A percentile compares a stretch with the other conserved stretches of the same genome.
Conservation (phyloP, 1,139 yeast genomes). For the Taphrina deformans region DNA sequence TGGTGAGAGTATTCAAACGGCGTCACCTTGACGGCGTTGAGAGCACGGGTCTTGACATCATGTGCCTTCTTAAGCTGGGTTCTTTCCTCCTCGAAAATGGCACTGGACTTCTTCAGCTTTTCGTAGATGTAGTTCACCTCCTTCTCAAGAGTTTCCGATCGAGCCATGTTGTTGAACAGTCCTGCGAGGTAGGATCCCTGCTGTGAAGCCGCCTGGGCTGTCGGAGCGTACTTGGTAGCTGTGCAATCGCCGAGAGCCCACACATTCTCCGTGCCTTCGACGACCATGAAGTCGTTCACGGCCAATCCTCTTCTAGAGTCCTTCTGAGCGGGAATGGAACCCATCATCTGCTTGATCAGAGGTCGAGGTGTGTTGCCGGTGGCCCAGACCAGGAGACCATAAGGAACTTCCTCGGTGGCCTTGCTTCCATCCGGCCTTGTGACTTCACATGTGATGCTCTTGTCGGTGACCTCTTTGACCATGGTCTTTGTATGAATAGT, state of each 20-base stretch:
- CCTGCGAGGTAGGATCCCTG: slow-evolving; percentile 81
- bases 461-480: slow-evolving; percentile 79
- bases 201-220: slow-evolving; percentile 97
- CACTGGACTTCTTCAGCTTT: slow-evolving; percentile 45
- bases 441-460: slow-evolving; percentile 66
- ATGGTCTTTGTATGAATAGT: slow-evolving; percentile 76
- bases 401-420: slow-evolving; percentile 67
- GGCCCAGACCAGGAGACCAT: slow-evolving; percentile 94
- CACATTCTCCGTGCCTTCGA: slow-evolving; percentile 79
- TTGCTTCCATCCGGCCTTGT: slow-evolving; percentile 66
- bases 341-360: slow-evolving; percentile 65
- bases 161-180: slow-evolving; percentile 67
- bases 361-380: slow-evolving; percentile 93
- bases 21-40: slow-evolving; percentile 61
- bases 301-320: slow-evolving; percentile 86
- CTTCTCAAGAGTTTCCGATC: slow-evolving; percentile 61
- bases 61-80: slow-evolving; percentile 45
- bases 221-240: slow-evolving; percentile 83
- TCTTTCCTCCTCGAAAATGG: slow-evolving; percentile 44
- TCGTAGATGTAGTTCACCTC: slow-evolving; percentile 49
- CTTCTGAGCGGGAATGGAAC: slow-evolving; percentile 75
- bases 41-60: slow-evolving; percentile 48
- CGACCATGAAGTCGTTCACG: slow-evolving; percentile 77
- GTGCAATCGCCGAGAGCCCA: slow-evolving; percentile 95
- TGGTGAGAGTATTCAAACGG: slow-evolving; percentile 62